Conservation (phyloP, 2,329 filamentous ascomycete species). For the Fusarium sp. region DNA sequence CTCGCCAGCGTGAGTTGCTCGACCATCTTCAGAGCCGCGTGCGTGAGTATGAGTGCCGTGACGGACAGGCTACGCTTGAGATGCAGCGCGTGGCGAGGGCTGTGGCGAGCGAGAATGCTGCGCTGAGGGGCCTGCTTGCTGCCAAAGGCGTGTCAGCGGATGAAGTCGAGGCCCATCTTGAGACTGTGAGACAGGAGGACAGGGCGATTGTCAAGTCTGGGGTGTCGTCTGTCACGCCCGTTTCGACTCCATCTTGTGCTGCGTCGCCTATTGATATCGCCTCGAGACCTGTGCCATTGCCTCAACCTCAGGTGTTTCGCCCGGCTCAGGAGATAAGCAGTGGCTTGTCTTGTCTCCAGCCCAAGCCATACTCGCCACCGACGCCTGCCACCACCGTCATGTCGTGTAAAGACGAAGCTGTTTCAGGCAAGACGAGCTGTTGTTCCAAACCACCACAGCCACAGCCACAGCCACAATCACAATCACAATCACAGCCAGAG, state of each 20-base stretch:
- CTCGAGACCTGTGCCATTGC: not conserved
- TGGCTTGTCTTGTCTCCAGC: not conserved
- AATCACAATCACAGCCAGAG: not conserved
- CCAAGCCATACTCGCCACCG: constrained; percentile 1
- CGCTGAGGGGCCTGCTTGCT: constrained; percentile 49
- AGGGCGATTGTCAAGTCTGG: not conserved
- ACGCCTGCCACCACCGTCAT: constrained; percentile 1
- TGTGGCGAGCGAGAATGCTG: constrained; percentile 57
- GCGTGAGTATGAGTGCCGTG: constrained; percentile 55
- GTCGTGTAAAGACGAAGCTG: constrained; percentile 3
- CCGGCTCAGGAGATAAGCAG: not conserved
- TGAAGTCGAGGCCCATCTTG: constrained; percentile 40
- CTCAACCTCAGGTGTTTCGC: not conserved
- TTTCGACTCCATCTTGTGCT: constrained; percentile 17
- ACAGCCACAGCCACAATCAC: no score
- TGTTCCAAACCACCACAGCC: constrained; percentile 17
- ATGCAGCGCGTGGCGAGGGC: constrained; percentile 60
- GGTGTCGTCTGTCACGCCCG: constrained; percentile 11
- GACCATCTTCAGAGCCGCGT: constrained; percentile 55
- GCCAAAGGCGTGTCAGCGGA: constrained; percentile 31
- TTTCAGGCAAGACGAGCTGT: not conserved
- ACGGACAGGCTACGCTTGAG: constrained; percentile 57
- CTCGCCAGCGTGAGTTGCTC: constrained; percentile 57
- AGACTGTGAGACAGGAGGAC: constrained; percentile 11
- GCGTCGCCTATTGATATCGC: constrained; percentile 18